Percentiles rank a stretch among this genome's conserved stretches.
Evolutionary conservation across 352 stramenopile species (phyloP).

Genomic region (Globisporangium uncinulatum): DNA sequence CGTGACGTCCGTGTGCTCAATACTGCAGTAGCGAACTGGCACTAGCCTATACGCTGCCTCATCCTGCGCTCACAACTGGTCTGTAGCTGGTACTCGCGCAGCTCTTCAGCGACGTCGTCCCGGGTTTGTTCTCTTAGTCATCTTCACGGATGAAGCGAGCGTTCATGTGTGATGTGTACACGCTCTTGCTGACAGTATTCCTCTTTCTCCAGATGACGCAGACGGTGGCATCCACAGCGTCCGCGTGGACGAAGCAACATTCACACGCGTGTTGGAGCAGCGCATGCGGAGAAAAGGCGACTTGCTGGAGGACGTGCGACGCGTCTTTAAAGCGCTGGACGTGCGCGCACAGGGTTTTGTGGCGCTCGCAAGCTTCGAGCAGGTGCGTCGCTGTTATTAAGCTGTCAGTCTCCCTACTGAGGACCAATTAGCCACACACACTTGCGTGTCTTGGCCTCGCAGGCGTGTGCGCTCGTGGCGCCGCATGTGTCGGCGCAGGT

Average conservation of each 20-base stretch:
- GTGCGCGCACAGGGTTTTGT: constrained; percentile 55
- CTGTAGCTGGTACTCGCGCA: constrained; percentile 51
- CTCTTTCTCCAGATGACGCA: not conserved
- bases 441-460: not conserved
- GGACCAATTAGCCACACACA: not conserved
- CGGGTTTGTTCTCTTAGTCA: not conserved
- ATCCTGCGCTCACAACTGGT: not conserved
- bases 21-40: not conserved
- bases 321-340: constrained; percentile 64
- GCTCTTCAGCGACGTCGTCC: constrained; percentile 30
- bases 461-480: constrained; percentile 32
- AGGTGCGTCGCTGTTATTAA: constrained; percentile 8
- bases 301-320: constrained; percentile 46
- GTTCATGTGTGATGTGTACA: too few species aligned
- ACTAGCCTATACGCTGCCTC: too few species aligned
- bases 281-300: constrained; percentile 33
- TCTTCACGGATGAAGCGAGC: too few species aligned
- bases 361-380: constrained; percentile 45
- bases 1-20: too few species aligned
- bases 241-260: constrained; percentile 22
- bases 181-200: too few species aligned
- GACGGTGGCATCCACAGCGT: constrained; percentile 11
- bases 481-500: constrained; percentile 31
- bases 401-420: not conserved
- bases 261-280: constrained; percentile 21